Base-by-base conservation (phyloP, 441 rosid species). In the Pelargonium citronellum region DNA sequence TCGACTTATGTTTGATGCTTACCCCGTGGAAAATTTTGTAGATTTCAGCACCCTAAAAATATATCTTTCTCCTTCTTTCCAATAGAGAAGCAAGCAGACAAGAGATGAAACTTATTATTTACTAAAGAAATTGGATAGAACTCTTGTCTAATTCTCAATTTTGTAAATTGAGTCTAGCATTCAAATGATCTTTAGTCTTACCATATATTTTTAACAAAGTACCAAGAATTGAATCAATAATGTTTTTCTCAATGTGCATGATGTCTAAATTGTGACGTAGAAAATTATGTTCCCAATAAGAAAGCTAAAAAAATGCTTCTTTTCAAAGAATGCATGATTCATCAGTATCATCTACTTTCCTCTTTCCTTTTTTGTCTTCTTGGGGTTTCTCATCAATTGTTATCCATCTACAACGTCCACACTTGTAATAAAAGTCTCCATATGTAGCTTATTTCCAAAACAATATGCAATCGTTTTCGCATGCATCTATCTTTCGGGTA, bases 181-280 rank as follows among this genome's bases (percentile, higher is more conserved):
- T 69, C 8, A 71, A 6, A 6, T 12, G 30, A 5, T 78, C 62
- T 4, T 74, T 78, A 2, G 20, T n/a, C 20, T 78, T 74, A 0
- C 65, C 55, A 1, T 46, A 12, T 0, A 68, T 19, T 2, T 49
- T 19, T 44, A 74, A 1, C 2, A 74, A 19, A 0, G 75, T 78
- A 0, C 34, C 39, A 2, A 77, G 0, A 0, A 69, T 8, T 15
- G 20, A 69, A 9, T 73, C 73, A 65, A 37, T 66, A 1, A 73
- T 16, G 30, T 69, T 77, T 8, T 76, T 68, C 12, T 15, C 43
- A 1, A 72, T 55, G 24, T 76, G 67, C 70, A 76, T 65, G 1
- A 58, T 46, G 49, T 77, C 68, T 0, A 73, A 7, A 49, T 73
- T 77, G 13, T 77, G 66, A 0, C 70, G 39, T 4, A 73, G 20